Conservation (phyloP, 345 rosid genomes). For the Heritiera fomes region DNA sequence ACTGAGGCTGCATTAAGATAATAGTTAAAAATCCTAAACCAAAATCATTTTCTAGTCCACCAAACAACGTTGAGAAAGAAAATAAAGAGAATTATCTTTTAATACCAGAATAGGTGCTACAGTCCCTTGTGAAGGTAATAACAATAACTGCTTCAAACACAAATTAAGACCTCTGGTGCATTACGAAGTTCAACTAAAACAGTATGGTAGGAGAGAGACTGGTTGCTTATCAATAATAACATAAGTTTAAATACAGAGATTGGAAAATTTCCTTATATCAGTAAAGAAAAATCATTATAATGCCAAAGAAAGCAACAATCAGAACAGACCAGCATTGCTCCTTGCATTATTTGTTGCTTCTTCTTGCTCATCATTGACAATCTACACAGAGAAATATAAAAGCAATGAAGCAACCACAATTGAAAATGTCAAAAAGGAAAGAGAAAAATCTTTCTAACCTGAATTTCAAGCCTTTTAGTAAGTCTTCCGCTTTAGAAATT, state of each 20-base stretch:
- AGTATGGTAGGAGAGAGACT: background rate
- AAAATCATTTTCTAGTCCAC: background rate
- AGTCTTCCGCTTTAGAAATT: slow-evolving; percentile 64
- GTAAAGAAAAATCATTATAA: background rate
- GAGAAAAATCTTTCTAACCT: slow-evolving; percentile 47
- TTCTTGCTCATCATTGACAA: slow-evolving; percentile 61
- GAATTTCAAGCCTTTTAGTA: slow-evolving; percentile 63
- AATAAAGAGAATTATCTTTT: background rate
- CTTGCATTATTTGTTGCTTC: slow-evolving; percentile 75
- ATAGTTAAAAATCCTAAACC: background rate
- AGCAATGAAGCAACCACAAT: slow-evolving; percentile 14
- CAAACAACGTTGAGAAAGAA: background rate
- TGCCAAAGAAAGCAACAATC: slow-evolving; percentile 21
- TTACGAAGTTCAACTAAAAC: background rate
- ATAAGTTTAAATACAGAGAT: background rate
- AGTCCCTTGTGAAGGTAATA: background rate
- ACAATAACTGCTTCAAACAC: background rate
- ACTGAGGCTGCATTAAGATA: background rate
- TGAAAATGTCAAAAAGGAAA: slow-evolving; percentile 9
- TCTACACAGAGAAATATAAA: slow-evolving; percentile 41
- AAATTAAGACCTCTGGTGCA: background rate
- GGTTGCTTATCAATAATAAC: background rate
- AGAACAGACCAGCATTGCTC: slow-evolving; percentile 64
- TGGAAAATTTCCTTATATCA: background rate
- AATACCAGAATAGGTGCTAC: background rate